Evolutionary conservation across 192 early-diverging fungal species (phyloP).

Genomic region (Rhizoclosmatium globosum): DNA sequence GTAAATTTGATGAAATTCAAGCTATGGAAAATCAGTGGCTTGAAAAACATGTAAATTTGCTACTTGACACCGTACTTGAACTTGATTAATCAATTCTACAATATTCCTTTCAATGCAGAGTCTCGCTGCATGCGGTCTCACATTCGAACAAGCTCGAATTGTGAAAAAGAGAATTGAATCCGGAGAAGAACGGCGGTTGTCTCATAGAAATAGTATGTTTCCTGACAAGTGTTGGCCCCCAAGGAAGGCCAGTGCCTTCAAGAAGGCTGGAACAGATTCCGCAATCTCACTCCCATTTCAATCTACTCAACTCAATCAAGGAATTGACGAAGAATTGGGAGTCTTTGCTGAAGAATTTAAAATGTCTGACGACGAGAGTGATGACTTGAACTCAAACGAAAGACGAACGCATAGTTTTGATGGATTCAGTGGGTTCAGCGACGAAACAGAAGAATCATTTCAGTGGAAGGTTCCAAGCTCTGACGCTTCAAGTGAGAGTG

Average conservation of each 20-base stretch:
- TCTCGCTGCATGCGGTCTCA: neutral
- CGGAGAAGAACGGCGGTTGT: neutral
- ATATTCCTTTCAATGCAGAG: neutral
- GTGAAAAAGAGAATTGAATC: neutral
- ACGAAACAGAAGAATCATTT: neutral
- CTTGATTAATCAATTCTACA: neutral
- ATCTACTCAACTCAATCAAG: neutral
- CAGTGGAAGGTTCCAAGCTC: neutral
- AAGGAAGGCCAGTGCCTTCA: neutral
- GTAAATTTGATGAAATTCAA: neutral
- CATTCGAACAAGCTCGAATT: neutral
- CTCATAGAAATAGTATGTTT: neutral
- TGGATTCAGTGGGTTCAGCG: neutral
- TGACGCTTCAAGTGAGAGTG: neutral
- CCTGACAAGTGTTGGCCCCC: neutral
- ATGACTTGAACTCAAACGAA: neutral
- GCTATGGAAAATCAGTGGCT: neutral
- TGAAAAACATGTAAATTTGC: slow-evolving; percentile 2
- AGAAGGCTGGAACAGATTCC: neutral
- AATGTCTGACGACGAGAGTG: neutral
- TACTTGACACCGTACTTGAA: neutral
- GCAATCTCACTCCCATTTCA: neutral
- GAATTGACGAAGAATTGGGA: neutral
- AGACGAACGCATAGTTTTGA: neutral
- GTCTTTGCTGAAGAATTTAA: slow-evolving; percentile 1